These are phyloP conservation scores for Acorus gramineus DNA, from an alignment of 106 monocot genomes.

Conservation along the genomic window DNA sequence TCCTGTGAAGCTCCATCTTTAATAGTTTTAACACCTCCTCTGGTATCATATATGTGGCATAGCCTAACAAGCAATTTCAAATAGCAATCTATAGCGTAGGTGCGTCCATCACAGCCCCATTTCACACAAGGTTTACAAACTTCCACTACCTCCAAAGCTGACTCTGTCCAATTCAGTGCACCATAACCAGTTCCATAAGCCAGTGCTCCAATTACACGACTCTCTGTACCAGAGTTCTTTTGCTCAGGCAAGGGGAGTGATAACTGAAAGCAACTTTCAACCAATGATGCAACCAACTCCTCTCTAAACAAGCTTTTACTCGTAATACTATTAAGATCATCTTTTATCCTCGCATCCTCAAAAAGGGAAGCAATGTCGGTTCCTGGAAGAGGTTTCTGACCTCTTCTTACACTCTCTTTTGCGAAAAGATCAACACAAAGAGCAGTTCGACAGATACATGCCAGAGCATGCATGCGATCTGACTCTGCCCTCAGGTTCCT, in stretches of 20 bases:
- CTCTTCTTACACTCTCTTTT: slow-evolving; percentile 95
- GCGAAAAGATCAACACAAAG: slow-evolving; percentile 99
- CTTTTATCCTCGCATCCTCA: slow-evolving; percentile 84
- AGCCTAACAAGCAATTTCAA: slow-evolving; percentile 96
- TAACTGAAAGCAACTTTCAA: slow-evolving; percentile 98
- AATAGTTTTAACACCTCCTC: slow-evolving; percentile 91
- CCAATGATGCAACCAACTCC: slow-evolving; percentile 89
- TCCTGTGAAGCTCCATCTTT: slow-evolving; percentile 93
- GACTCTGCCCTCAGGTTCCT: slow-evolving; percentile 96
- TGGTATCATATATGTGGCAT: slow-evolving; percentile 97
- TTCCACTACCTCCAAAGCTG: slow-evolving; percentile 92
- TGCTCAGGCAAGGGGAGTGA: slow-evolving; percentile 91
- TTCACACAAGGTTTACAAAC: slow-evolving; percentile 92
- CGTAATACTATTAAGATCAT: slow-evolving; percentile 76
- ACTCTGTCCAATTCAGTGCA: slow-evolving; percentile 94
- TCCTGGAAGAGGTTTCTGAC: slow-evolving; percentile 94
- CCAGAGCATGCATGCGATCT: slow-evolving; percentile 96
- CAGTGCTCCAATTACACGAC: slow-evolving; percentile 96
- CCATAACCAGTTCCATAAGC: slow-evolving; percentile 99
- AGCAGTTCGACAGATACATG: slow-evolving; percentile 95
- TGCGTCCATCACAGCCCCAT: slow-evolving; percentile 95
- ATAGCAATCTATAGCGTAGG: slow-evolving; percentile 97
- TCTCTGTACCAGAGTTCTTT: slow-evolving; percentile 89
- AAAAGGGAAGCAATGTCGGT: slow-evolving; percentile 95
- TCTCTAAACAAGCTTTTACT: slow-evolving; percentile 97